Percentiles rank a stretch among this genome's conserved stretches.
These are phyloP conservation scores for Amaranthus cruentus DNA, from an alignment of 148 eudicot genomes.

Conservation along the genomic window DNA sequence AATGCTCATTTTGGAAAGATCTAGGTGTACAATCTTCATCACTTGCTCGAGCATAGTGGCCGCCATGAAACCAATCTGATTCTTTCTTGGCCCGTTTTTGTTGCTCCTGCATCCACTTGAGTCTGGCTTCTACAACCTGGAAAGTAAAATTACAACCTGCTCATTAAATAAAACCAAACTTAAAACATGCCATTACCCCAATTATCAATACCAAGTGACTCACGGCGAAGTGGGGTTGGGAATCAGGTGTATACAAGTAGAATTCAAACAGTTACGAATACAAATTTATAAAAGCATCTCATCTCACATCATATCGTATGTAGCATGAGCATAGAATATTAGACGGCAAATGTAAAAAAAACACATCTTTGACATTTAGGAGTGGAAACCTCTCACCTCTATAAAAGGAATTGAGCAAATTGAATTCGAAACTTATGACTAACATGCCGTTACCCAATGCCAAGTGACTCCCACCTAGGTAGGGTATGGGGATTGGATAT, in stretches of 20 bases:
- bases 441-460: too few relatives aligned
- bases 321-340: neutral
- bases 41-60: constrained; percentile 33
- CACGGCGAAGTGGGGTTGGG: too few relatives aligned
- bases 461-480: too few relatives aligned
- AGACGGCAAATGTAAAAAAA: neutral
- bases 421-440: too few relatives aligned
- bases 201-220: too few relatives aligned
- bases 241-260: neutral
- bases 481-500: too few relatives aligned
- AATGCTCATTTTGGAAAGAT: constrained; percentile 31
- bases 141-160: constrained; percentile 11
- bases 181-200: too few relatives aligned
- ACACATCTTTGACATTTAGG: neutral
- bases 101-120: constrained; percentile 83
- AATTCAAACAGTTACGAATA: neutral
- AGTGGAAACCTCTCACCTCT: neutral
- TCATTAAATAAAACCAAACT: neutral
- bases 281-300: neutral
- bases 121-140: constrained; percentile 65
- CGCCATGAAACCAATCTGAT: constrained; percentile 34
- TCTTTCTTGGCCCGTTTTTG: constrained; percentile 63
- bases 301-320: neutral
- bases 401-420: neutral
- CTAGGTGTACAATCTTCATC: constrained; percentile 36